These are phyloP conservation scores for Phytopythium litorale DNA, from an alignment of 352 stramenopile species.

Conservation along the genomic window DNA sequence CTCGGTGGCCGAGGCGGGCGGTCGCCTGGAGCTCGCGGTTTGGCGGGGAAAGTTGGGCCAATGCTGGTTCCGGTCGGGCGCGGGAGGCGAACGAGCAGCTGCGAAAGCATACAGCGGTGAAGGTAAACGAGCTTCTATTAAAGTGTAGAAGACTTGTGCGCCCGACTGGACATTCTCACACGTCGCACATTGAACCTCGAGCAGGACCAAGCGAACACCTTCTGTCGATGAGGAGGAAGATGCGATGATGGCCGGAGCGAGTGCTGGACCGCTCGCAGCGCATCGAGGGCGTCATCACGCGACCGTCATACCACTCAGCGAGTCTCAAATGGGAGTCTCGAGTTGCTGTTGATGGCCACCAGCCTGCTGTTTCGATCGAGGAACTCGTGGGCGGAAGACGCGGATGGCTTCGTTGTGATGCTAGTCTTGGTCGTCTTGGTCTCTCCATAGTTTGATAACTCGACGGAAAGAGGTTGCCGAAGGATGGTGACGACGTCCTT, in stretches of 20 bases:
- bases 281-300: background rate
- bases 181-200: conserved; percentile 3
- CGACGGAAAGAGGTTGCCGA: too few species aligned
- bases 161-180: background rate
- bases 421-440: too few species aligned
- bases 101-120: background rate
- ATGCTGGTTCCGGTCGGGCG: background rate
- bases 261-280: background rate
- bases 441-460: too few species aligned
- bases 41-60: background rate
- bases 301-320: too few species aligned
- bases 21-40: background rate
- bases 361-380: too few species aligned
- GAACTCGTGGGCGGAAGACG: too few species aligned
- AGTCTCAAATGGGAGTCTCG: too few species aligned
- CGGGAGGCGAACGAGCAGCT: background rate
- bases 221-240: background rate
- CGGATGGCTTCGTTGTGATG: too few species aligned
- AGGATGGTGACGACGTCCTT: too few species aligned
- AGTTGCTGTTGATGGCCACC: too few species aligned
- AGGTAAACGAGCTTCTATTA: background rate
- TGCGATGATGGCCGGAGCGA: background rate
- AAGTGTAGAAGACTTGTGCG: background rate
- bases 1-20: background rate
- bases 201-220: background rate